These are phyloP conservation scores for Candida alai DNA, from an alignment of 805 yeast species.

Conservation along the genomic window DNA sequence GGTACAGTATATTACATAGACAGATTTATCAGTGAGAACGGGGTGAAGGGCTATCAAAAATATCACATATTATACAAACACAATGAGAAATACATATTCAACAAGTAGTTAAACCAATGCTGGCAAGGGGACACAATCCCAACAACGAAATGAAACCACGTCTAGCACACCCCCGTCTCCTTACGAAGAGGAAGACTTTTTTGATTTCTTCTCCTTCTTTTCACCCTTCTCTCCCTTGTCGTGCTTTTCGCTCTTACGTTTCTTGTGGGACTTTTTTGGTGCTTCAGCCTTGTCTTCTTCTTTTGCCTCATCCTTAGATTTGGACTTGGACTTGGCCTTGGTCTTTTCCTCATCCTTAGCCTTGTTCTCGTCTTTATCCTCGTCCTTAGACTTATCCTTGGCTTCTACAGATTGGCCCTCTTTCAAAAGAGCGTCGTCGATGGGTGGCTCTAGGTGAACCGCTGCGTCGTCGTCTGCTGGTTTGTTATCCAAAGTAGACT, in stretches of 20 bases:
- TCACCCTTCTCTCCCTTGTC: constrained; percentile 14
- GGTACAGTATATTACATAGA: too few species aligned
- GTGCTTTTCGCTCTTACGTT: constrained; percentile 19
- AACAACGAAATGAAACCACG: too few species aligned
- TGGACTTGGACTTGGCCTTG: background rate
- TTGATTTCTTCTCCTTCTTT: constrained; percentile 11
- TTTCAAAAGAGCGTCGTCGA: constrained; percentile 8
- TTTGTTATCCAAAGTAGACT: constrained; percentile 21
- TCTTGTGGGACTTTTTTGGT: constrained; percentile 44
- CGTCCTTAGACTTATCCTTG: constrained; percentile 5
- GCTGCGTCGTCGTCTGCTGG: constrained; percentile 1
- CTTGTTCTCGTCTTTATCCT: constrained; percentile 2
- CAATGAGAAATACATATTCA: background rate
- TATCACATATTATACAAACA: background rate
- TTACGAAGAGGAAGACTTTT: background rate
- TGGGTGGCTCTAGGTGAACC: background rate
- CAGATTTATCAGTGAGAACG: too few species aligned
- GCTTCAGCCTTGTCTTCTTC: constrained; percentile 8
- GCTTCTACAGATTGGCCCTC: background rate
- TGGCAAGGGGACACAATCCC: too few species aligned
- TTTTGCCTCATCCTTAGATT: background rate
- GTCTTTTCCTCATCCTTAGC: background rate
- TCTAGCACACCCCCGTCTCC: too few species aligned
- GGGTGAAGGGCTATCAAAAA: too few species aligned
- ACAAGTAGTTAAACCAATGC: too few species aligned